Evolutionary conservation across 768 basidiomycete genomes (phyloP), one percentile per base, ranked within the genome.

Genomic region (Leccinum subgranulosum): DNA sequence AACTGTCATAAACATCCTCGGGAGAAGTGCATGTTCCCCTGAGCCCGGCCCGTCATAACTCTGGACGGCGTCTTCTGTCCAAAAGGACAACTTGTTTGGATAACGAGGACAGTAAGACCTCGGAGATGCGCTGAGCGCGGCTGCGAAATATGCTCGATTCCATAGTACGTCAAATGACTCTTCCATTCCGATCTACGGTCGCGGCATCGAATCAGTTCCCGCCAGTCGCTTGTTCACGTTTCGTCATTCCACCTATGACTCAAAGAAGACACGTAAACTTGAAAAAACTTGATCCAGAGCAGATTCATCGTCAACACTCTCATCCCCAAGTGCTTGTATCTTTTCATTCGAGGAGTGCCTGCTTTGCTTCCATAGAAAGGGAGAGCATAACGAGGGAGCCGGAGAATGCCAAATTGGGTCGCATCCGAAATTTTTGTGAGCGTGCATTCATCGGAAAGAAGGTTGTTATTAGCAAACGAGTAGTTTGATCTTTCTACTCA

Each of bases 21-120:
- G 76, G 63, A 69, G 58, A 76, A 77, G 55, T 84, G 72, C 81
- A 70, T 60, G 56, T 60, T 45, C 0, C 34, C 7, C 14, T 1
- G 14, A 34, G 33, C 14, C 14, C 14, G 14, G 36, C 3, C 10
- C 8, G 23, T 17, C 39, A 15, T 2, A 17, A 12, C 6, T 12
- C 43, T 27, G 3, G 11, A 3, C 12, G 8, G 12, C 33, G 31
- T 34, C 12, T 33, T 36, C 21, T 41, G 31, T 51, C n/a, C 19
- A 12, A 4, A 17, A 28, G n/a, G 34, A 27, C 15, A 53, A 41
- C 28, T 25, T 57, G 47, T 14, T 55, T 51, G 59, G 79, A 83
- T 57, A 78, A 79, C 45, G 83, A 85, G 14, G 84, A 82, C 23
- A 82, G 84, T 1, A 76, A 81, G 54, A 80, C 77, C 0, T 86